Evolutionary conservation across 306 rosid genomes (phyloP), one percentile per base, ranked within the genome.

Genomic region (Fragaria iinumae): DNA sequence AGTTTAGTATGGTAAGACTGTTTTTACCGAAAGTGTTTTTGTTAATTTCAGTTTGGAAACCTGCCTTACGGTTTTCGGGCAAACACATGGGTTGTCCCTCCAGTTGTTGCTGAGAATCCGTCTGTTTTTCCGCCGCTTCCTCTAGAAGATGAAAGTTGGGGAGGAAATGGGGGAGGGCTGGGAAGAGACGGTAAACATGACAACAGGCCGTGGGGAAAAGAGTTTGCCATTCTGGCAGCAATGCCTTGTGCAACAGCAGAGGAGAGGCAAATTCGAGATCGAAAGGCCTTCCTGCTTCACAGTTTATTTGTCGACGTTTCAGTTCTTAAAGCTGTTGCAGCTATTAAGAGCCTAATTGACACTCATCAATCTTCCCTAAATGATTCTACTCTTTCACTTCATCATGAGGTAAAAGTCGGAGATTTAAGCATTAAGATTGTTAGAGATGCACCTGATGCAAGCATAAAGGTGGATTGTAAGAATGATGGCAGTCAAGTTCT

Each of bases 71-170:
- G 97, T 77, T 95, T 92, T 77, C 91, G 98, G 50, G 89, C 97
- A 80, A 95, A 92, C 79, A 89, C 98, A n/a, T 92, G 98, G 98
- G 91, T 95, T 81, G 92, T 90, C 44, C 98, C 98, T 82, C 93
- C 96, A n/a, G 84, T 88, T 82, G 93, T 89, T 85, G 93, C 96
- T 21, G 97, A 90, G 67, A 92, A 84, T 62, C 90, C 92, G 44
- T 85, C 93, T 69, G 65, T 83, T 76, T 88, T 90, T 83, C 91
- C 89, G 1, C 85, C 89, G 27, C 96, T 95, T 76, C 97, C 98
- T 14, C 79, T 81, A 67, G 98, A 95, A 84, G 97, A 95, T 70
- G 97, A 90, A 76, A 78, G 76, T 60, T 92, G 98, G 98, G 97
- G 97, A 79, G 98, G 97, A 80, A 90, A 83, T 73, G 97, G 97